These are phyloP conservation scores for Saururus chinensis DNA, from an alignment of 164 flowering plant genomes.

Conservation along the genomic window DNA sequence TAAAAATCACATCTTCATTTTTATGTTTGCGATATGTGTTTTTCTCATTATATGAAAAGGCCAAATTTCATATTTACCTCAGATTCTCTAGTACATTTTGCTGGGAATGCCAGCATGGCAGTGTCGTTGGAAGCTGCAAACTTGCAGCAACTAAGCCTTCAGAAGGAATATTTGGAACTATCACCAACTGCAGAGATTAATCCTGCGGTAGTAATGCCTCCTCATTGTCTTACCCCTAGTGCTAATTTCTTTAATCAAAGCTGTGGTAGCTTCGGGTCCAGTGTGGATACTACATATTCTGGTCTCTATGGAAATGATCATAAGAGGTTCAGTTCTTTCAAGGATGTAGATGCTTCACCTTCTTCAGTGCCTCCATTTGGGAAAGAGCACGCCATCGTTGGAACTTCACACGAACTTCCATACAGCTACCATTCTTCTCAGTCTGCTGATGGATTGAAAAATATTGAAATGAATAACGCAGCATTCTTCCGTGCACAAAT, in stretches of 20 bases:
- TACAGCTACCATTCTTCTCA: slow-evolving; percentile 52
- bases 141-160: slow-evolving; percentile 54
- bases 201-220: slow-evolving; percentile 76
- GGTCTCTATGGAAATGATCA: slow-evolving; percentile 54
- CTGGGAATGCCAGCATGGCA: slow-evolving; percentile 41
- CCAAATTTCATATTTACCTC: slow-evolving; percentile 12
- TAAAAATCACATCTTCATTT: too few species aligned
- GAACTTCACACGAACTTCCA: slow-evolving; percentile 40
- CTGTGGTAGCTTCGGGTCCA: slow-evolving; percentile 93
- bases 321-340: slow-evolving; percentile 27
- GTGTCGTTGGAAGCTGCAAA: slow-evolving; percentile 48
- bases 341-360: slow-evolving; percentile 26
- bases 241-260: slow-evolving; percentile 77
- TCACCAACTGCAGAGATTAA: slow-evolving; percentile 35
- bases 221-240: slow-evolving; percentile 76
- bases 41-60: slow-evolving; percentile 12
- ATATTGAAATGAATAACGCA: too few species aligned
- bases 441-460: slow-evolving; percentile 57
- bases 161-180: slow-evolving; percentile 27
- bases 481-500: slow-evolving; percentile 39
- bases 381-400: slow-evolving; percentile 40
- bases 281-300: slow-evolving; percentile 24
- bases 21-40: too few species aligned
- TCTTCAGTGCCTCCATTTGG: slow-evolving; percentile 53
- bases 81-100: slow-evolving; percentile 14